Evolutionary conservation across 345 rosid species (phyloP).

Genomic region (Dipteronia dyeriana): DNA sequence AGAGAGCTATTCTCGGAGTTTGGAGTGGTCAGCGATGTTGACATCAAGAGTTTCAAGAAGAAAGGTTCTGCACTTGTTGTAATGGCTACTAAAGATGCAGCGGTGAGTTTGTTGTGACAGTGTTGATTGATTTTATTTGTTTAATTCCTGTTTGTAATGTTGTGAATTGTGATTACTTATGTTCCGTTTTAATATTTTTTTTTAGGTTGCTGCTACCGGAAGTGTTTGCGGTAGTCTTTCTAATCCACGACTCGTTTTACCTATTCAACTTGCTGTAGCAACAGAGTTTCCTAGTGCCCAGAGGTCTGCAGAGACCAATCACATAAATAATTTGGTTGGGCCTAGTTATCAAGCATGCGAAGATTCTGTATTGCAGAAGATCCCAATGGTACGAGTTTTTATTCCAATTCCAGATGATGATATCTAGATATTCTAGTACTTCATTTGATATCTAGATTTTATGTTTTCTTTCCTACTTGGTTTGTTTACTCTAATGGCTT

Average conservation of each 20-base stretch:
- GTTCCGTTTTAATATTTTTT: slow-evolving; percentile 14
- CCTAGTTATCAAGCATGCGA: slow-evolving; percentile 74
- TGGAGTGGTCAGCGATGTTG: slow-evolving; percentile 82
- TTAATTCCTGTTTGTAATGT: background rate
- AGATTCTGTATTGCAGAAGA: slow-evolving; percentile 66
- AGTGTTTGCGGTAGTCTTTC: slow-evolving; percentile 59
- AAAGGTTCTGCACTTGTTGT: slow-evolving; percentile 79
- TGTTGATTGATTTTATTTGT: slow-evolving; percentile 31
- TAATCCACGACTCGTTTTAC: slow-evolving; percentile 75
- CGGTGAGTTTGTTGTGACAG: slow-evolving; percentile 43
- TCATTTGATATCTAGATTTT: background rate
- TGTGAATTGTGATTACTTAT: slow-evolving; percentile 8
- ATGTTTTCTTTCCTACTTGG: background rate
- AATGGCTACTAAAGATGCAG: slow-evolving; percentile 76
- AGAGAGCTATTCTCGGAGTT: slow-evolving; percentile 66
- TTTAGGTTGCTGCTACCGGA: slow-evolving; percentile 67
- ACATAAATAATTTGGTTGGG: slow-evolving; percentile 59
- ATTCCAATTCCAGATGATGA: background rate
- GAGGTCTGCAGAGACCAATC: slow-evolving; percentile 47
- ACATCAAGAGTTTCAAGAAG: slow-evolving; percentile 68
- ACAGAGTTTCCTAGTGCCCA: slow-evolving; percentile 38
- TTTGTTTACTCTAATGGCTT: background rate
- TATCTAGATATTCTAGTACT: background rate
- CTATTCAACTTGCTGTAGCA: slow-evolving; percentile 53
- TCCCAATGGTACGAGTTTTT: slow-evolving; percentile 45